A percentile compares a stretch with the other conserved stretches of the same genome.
Conservation (phyloP, 2,329 filamentous ascomycete genomes). For the Xylariaceae sp. region DNA sequence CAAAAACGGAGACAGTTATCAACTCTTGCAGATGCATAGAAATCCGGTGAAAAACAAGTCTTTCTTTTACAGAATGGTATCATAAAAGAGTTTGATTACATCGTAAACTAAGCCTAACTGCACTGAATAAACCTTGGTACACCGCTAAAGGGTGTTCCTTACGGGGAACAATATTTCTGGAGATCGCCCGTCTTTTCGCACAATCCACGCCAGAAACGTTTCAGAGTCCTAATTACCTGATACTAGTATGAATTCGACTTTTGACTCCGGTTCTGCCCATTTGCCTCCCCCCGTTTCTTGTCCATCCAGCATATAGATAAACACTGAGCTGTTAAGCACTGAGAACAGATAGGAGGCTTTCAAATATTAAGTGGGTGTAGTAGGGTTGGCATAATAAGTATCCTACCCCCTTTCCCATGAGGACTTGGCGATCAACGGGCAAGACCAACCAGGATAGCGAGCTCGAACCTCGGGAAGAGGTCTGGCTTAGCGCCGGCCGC, state of each 20-base stretch:
- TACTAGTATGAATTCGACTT: constrained; percentile 3
- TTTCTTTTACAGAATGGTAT: constrained; percentile 36
- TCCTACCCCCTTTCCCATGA: constrained; percentile 24
- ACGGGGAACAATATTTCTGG: constrained; percentile 27
- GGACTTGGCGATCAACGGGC: constrained; percentile 22
- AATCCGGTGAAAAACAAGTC: too few species aligned
- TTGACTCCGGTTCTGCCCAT: constrained; percentile 5
- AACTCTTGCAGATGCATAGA: too few species aligned
- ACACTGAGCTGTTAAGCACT: constrained; percentile 32
- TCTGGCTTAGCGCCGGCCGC: constrained; percentile 72
- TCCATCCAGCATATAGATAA: constrained; percentile 14
- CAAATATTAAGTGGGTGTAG: constrained; percentile 18
- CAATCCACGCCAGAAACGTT: constrained; percentile 15
- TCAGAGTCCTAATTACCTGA: constrained; percentile 14
- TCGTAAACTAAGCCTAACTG: constrained; percentile 32
- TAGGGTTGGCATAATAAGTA: constrained; percentile 21
- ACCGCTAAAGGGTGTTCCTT: constrained; percentile 16
- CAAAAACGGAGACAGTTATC: too few species aligned
- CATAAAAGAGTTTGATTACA: constrained; percentile 39
- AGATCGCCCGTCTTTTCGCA: constrained; percentile 17
- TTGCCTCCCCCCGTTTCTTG: constrained; percentile 7
- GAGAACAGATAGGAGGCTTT: constrained; percentile 18
- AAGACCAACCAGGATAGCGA: too few species aligned
- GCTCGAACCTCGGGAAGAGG: constrained; percentile 19
- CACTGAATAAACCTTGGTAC: constrained; percentile 32